Conservation (phyloP, 148 eudicot species). For the Dianthus caryophyllus region DNA sequence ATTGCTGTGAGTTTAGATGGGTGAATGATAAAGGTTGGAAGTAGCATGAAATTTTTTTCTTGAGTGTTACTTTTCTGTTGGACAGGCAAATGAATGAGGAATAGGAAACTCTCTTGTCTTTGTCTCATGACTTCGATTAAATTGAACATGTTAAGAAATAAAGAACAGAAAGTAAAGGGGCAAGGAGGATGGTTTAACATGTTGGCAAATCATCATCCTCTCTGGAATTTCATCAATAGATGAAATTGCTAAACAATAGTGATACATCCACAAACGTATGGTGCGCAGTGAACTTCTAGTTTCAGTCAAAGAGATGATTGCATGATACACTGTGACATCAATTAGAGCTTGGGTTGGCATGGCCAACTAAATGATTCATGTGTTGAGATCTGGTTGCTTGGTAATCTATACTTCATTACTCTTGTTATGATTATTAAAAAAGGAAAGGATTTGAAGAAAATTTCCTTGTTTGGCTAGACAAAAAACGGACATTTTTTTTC, state of each 20-base stretch:
- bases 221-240: constrained; percentile 4
- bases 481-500: neutral
- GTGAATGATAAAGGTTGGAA: neutral
- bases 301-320: neutral
- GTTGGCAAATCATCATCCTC: too few species aligned
- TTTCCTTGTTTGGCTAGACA: neutral
- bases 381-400: neutral
- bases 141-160: neutral
- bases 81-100: neutral
- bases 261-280: neutral
- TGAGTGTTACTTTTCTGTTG: neutral
- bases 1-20: neutral
- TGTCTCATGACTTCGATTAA: neutral
- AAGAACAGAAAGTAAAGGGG: neutral
- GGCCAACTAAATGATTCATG: neutral
- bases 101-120: neutral
- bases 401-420: neutral
- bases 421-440: neutral
- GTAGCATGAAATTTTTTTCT: neutral
- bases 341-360: neutral
- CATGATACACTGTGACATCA: neutral
- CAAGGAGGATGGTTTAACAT: neutral
- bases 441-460: neutral
- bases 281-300: neutral
- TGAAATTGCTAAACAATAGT: neutral